A percentile compares a stretch with the other conserved stretches of the same genome.
phyloP scores from a whole-genome alignment of 179 eudicot species.

The Nepenthes alata region DNA sequence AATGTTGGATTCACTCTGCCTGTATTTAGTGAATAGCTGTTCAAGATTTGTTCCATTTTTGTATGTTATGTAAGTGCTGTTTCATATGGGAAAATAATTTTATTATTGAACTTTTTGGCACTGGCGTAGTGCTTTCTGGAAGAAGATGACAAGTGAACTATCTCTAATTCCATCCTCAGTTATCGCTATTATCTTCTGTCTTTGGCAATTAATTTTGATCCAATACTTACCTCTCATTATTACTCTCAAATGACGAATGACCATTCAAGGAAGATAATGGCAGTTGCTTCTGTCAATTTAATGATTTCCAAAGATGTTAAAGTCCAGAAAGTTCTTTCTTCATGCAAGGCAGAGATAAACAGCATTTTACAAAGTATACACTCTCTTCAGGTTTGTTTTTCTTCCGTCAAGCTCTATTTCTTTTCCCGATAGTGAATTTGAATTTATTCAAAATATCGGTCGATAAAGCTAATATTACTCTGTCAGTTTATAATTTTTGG shows the following conservation, averaged over 20 bases:
- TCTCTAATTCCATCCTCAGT: slow-evolving; percentile 10
- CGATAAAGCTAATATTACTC: too few relatives aligned
- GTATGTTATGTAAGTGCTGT: background rate
- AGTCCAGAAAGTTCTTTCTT: slow-evolving; percentile 28
- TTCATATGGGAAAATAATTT: background rate
- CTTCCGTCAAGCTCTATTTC: background rate
- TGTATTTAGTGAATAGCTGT: too few relatives aligned
- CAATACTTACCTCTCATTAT: slow-evolving; percentile 14
- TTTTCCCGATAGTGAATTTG: too few relatives aligned
- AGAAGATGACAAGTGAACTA: slow-evolving; percentile 8
- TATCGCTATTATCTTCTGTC: slow-evolving; percentile 50
- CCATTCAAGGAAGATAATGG: slow-evolving; percentile 27
- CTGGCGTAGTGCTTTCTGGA: slow-evolving; percentile 45
- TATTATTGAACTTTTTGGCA: background rate
- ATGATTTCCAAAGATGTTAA: slow-evolving; percentile 44
- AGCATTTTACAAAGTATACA: slow-evolving; percentile 27
- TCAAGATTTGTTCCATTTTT: too few relatives aligned
- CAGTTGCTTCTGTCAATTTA: slow-evolving; percentile 37
- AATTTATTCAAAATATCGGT: too few relatives aligned
- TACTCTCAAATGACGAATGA: slow-evolving; percentile 9
- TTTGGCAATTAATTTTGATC: slow-evolving; percentile 23
- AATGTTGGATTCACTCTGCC: too few relatives aligned
- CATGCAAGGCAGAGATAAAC: slow-evolving; percentile 40
- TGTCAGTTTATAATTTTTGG: too few relatives aligned
- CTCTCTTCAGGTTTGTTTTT: slow-evolving; percentile 32